Conservation (phyloP, 2,329 filamentous ascomycete species). For the Alternaria solani region DNA sequence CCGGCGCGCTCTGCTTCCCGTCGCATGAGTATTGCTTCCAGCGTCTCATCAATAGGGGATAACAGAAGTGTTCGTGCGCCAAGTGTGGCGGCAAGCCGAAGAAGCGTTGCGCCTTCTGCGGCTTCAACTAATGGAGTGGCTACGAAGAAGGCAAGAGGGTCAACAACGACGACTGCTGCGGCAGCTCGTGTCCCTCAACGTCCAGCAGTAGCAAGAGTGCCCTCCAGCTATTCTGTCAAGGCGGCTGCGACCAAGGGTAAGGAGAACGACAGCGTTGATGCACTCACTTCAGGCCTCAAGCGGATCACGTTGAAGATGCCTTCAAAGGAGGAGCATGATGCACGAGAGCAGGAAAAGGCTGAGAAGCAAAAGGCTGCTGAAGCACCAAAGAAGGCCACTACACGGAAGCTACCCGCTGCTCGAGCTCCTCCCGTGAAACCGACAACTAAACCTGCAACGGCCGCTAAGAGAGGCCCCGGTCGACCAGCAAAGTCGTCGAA, state of each 20-base stretch:
- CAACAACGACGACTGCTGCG: conserved; percentile 50
- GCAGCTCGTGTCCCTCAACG: conserved; percentile 42
- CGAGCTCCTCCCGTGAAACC: conserved; percentile 28
- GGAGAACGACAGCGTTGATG: conserved; percentile 55
- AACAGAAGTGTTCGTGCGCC: conserved; percentile 44
- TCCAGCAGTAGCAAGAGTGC: conserved; percentile 54
- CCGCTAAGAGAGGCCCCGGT: conserved; percentile 36
- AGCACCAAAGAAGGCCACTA: conserved; percentile 43
- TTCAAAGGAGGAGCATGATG: conserved; percentile 65
- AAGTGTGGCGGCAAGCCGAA: conserved; percentile 51
- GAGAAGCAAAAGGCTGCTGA: conserved; percentile 49
- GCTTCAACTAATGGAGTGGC: conserved; percentile 52
- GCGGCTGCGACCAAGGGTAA: conserved; percentile 29
- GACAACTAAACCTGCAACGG: conserved; percentile 23
- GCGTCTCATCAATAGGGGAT: conserved; percentile 51
- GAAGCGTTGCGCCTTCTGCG: conserved; percentile 33
- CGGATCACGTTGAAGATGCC: conserved; percentile 68
- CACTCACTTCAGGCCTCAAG: conserved; percentile 61
- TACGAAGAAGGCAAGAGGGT: conserved; percentile 67
- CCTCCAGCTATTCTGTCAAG: conserved; percentile 47
- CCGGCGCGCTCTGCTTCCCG: conserved; percentile 41
- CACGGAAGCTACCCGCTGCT: conserved; percentile 30
- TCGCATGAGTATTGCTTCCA: conserved; percentile 58
- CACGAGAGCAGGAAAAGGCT: conserved; percentile 58
- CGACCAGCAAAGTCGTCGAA: conserved; percentile 37